Percentiles rank a stretch among this genome's conserved stretches.
phyloP scores from a whole-genome alignment of 768 basidiomycete genomes.

The Boletus coccyginus region DNA sequence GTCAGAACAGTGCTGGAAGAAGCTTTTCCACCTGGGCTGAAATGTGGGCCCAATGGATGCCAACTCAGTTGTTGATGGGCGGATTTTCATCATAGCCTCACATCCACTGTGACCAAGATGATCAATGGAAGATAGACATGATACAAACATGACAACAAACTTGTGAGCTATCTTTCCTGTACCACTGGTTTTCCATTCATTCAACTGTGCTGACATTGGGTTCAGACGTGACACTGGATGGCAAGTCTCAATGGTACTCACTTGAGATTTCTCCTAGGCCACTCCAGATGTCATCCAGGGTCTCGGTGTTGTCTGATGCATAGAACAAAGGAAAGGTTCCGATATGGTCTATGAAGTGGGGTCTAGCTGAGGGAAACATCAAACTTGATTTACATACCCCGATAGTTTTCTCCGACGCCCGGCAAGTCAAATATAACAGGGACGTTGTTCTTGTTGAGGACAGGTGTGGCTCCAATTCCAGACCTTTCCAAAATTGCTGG shows the following conservation, averaged over 20 bases:
- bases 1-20: no score
- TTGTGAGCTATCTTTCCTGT: conserved; percentile 52
- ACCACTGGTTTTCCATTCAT: conserved; percentile 35
- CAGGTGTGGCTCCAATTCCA: no score
- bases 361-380: neutral
- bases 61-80: conserved; percentile 3
- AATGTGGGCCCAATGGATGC: no score
- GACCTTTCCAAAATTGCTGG: no score
- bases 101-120: conserved; percentile 4
- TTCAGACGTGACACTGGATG: neutral
- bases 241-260: conserved; percentile 34
- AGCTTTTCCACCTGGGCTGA: no score
- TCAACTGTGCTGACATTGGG: conserved; percentile 22
- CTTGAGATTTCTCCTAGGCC: conserved; percentile 29
- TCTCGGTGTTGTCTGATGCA: conserved; percentile 38
- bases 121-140: neutral
- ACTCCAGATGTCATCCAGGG: conserved; percentile 24
- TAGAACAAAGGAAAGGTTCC: conserved; percentile 30
- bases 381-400: conserved; percentile 19
- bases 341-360: conserved; percentile 27
- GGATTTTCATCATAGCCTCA: conserved; percentile 23
- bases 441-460: conserved; percentile 29
- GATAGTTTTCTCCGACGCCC: no score
- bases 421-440: conserved; percentile 21
- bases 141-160: conserved; percentile 30